phyloP scores from a whole-genome alignment of 306 rosid species.

The Mimosa pudica region DNA sequence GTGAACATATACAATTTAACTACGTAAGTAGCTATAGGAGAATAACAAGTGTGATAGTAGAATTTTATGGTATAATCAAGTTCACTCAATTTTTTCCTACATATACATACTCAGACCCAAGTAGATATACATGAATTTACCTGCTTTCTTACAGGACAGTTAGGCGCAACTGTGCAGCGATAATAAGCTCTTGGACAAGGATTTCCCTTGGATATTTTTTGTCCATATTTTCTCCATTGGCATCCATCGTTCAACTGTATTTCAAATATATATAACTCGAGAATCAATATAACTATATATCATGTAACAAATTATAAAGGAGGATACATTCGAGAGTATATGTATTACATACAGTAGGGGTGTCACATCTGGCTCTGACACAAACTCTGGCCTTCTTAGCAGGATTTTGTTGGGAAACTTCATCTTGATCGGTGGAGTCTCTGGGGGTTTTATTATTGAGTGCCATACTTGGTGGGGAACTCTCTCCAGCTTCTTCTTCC shows the following conservation, averaged over 20 bases:
- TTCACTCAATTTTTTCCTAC: too few species aligned
- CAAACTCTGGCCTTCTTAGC: constrained; percentile 84
- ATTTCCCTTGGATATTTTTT: constrained; percentile 90
- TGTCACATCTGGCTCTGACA: constrained; percentile 82
- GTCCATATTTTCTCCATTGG: constrained; percentile 99
- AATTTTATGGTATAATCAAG: too few species aligned
- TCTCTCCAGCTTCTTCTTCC: constrained; percentile 63
- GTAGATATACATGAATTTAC: constrained; percentile 32
- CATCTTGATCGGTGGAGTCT: constrained; percentile 53
- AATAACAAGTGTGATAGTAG: too few species aligned
- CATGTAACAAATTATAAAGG: background rate
- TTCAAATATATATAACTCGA: background rate
- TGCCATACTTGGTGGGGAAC: constrained; percentile 53
- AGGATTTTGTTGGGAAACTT: constrained; percentile 62
- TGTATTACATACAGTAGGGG: constrained; percentile 66
- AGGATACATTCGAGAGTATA: background rate
- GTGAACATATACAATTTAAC: too few species aligned
- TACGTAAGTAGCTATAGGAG: too few species aligned
- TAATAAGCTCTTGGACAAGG: constrained; percentile 98
- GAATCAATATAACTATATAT: background rate
- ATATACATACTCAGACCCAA: background rate
- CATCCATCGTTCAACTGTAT: constrained; percentile 91
- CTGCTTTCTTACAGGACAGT: constrained; percentile 91
- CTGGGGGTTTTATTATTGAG: constrained; percentile 30
- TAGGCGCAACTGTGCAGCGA: constrained; percentile 86